Evolutionary conservation across 208 protist genomes (phyloP), one percentile per base, ranked within the genome.

Genomic region (Trypanosoma vivax): DNA sequence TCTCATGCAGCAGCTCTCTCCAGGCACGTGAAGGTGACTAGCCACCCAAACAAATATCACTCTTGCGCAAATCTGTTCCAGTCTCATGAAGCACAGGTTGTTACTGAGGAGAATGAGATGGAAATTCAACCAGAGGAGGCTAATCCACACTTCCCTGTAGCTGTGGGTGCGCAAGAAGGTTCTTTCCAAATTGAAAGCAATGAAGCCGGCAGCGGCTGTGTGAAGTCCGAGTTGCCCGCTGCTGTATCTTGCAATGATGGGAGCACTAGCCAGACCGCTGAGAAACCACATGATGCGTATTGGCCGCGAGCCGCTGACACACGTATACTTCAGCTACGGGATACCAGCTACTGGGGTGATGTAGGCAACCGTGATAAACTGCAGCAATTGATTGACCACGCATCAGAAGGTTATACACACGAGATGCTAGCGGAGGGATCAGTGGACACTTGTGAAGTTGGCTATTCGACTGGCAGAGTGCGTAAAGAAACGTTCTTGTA

Each of bases 401-500:
- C 70, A 14, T 41, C 39, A 6, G 76, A 76, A 48, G 60, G 60
- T 14, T 54, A 84, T 25, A 47, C 35, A 38, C 62, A 67, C 18
- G 82, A 90, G 67, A 50, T 73, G 30, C 60, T 90, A 21, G 50
- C 65, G 27, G 76, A 93, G 42, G 79, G 86, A 5, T 71, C 76
- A 10, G 58, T 93, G 50, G 86, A 93, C 65, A 90, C 76, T 11
- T 74, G 73, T 40, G 70, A 83, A 53, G 64, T 73, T 35, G 79
- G 84, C 51, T 74, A 90, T 64, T 79, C 71, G 45, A 58, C 67
- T 21, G 68, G 83, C 41, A 65, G 50, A 30, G 62, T 93, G 0
- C 79, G 86, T 0, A 88, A 80, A 38, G 79, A 90, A 53, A 87
- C 76, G 39, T 60, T 93, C 23, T 72, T 90, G 4, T 93, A 89